These are phyloP conservation scores for Sicyos edulis DNA, from an alignment of 306 rosid species.

Conservation along the genomic window DNA sequence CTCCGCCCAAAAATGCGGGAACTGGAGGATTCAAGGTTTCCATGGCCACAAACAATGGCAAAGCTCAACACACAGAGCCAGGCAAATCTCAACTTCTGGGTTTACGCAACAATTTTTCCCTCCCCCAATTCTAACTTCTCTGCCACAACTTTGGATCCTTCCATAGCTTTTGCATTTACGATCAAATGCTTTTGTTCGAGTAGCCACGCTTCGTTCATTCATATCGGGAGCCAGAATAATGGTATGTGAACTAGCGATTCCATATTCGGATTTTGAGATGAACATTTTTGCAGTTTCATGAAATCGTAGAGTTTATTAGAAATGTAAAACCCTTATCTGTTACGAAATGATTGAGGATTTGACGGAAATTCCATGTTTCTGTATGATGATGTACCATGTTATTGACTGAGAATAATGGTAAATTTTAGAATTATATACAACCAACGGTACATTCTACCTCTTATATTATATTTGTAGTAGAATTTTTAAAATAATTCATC, in stretches of 20 bases:
- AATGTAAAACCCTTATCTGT: neutral
- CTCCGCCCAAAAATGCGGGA: conserved; percentile 22
- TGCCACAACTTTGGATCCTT: neutral
- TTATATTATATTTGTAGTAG: too few species aligned
- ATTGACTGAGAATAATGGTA: neutral
- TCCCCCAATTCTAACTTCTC: neutral
- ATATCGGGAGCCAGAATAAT: conserved; percentile 12
- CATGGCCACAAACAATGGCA: conserved; percentile 14
- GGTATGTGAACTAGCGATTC: conserved; percentile 1
- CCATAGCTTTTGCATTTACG: neutral
- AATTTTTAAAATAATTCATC: too few species aligned
- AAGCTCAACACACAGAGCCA: neutral
- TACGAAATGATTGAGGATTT: neutral
- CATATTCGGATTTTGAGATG: neutral
- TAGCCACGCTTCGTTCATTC: neutral
- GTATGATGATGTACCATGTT: neutral
- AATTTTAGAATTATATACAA: neutral
- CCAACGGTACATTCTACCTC: too few species aligned
- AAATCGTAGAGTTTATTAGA: conserved; percentile 1
- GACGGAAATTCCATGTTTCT: neutral
- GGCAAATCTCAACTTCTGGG: conserved; percentile 9
- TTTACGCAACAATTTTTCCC: neutral
- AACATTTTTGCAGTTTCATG: conserved; percentile 3
- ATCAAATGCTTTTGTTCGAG: neutral
- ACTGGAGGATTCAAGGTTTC: conserved; percentile 15